phyloP scores from a whole-genome alignment of 129 eudicot species.

The Lactuca sativa region DNA sequence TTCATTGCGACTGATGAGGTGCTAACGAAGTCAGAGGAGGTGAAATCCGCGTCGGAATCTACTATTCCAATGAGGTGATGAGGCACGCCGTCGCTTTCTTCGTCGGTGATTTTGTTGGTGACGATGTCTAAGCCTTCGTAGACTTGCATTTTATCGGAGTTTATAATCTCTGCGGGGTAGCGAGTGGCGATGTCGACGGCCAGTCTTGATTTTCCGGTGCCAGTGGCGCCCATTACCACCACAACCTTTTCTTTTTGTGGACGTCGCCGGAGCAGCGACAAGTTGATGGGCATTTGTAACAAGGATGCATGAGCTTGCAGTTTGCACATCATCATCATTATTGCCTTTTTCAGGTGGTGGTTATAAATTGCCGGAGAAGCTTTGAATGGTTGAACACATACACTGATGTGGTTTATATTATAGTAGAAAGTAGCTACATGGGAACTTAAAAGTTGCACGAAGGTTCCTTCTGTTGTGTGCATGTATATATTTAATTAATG shows the following conservation, averaged over 20 bases:
- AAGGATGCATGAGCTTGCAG: conserved; percentile 38
- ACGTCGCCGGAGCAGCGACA: conserved; percentile 29
- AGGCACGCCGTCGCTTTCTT: conserved; percentile 58
- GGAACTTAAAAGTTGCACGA: conserved; percentile 6
- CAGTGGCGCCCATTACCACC: conserved; percentile 89
- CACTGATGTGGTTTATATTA: conserved; percentile 22
- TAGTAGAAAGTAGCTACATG: conserved; percentile 24
- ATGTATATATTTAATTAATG: conserved; percentile 15
- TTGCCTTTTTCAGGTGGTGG: not conserved
- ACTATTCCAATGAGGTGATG: conserved; percentile 78
- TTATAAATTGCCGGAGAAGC: conserved; percentile 19
- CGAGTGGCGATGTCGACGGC: conserved; percentile 71
- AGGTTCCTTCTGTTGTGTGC: conserved; percentile 19
- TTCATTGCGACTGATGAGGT: conserved; percentile 53
- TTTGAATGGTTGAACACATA: conserved; percentile 14
- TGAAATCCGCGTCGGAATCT: conserved; percentile 54
- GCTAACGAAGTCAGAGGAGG: conserved; percentile 46
- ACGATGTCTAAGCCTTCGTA: conserved; percentile 69
- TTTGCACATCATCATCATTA: conserved; percentile 43
- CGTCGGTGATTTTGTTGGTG: conserved; percentile 69
- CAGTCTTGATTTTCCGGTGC: conserved; percentile 81
- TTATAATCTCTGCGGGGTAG: conserved; percentile 60
- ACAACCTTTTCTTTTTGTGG: conserved; percentile 65
- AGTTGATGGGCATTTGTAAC: conserved; percentile 36
- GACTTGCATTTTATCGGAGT: conserved; percentile 89